These are phyloP conservation scores for Nicotiana obtusifolia DNA, from an alignment of 257 asterid species.

Conservation along the genomic window DNA sequence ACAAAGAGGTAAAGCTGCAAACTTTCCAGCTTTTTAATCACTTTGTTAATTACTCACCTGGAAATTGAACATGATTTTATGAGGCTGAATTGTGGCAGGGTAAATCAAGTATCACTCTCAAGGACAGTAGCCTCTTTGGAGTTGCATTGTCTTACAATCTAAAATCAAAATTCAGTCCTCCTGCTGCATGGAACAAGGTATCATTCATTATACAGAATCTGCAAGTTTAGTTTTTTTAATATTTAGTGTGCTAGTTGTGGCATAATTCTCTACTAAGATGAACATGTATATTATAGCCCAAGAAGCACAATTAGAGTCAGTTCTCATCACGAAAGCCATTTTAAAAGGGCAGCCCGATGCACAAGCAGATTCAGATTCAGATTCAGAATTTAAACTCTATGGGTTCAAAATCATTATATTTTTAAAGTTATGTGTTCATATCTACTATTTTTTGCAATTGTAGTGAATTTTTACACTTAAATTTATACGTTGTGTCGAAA, in stretches of 20 bases:
- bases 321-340: background rate
- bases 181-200: conserved; percentile 50
- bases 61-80: background rate
- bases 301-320: background rate
- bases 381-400: too few relatives aligned
- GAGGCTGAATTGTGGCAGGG: conserved; percentile 40
- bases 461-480: too few relatives aligned
- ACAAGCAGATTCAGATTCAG: too few relatives aligned
- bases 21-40: background rate
- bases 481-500: too few relatives aligned
- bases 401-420: too few relatives aligned
- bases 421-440: too few relatives aligned
- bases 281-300: background rate
- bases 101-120: conserved; percentile 42
- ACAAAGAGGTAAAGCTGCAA: conserved; percentile 51
- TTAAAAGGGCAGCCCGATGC: too few relatives aligned
- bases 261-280: background rate
- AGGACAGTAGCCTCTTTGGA: conserved; percentile 70
- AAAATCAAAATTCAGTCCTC: conserved; percentile 40
- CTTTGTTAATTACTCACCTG: background rate
- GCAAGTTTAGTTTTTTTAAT: background rate
- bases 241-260: background rate
- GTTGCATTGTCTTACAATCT: conserved; percentile 50
- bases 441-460: too few relatives aligned
- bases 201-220: background rate